These are phyloP conservation scores for Cladosporium velox DNA, from an alignment of 2,329 filamentous ascomycete species.

Conservation along the genomic window DNA sequence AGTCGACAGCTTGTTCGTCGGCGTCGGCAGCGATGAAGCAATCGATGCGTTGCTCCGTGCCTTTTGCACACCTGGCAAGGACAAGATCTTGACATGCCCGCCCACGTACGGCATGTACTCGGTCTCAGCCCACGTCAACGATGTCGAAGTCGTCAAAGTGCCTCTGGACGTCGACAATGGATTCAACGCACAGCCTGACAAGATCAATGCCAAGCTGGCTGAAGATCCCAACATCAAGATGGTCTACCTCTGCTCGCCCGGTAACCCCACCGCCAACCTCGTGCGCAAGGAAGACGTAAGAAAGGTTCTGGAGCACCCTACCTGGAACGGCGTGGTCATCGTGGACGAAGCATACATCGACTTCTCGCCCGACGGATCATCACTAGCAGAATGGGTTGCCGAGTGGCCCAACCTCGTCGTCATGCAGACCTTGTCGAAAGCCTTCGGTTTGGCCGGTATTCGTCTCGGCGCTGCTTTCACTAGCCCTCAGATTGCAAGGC, in stretches of 20 bases:
- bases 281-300: slow-evolving; percentile 75
- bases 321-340: slow-evolving; percentile 92
- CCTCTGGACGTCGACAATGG: slow-evolving; percentile 70
- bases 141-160: slow-evolving; percentile 82
- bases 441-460: slow-evolving; percentile 93
- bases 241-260: slow-evolving; percentile 89
- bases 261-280: slow-evolving; percentile 85
- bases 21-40: slow-evolving; percentile 93
- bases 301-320: slow-evolving; percentile 76
- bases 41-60: slow-evolving; percentile 92
- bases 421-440: slow-evolving; percentile 98
- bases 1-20: slow-evolving; percentile 87
- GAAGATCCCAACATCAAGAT: slow-evolving; percentile 73
- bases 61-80: slow-evolving; percentile 84
- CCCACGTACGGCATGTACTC: slow-evolving; percentile 99
- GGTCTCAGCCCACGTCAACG: slow-evolving; percentile 92
- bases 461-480: slow-evolving; percentile 85
- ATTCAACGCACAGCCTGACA: slow-evolving; percentile 73
- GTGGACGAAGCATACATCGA: slow-evolving; percentile 97
- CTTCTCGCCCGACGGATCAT: slow-evolving; percentile 77
- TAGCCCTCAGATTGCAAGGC: slow-evolving; percentile 68
- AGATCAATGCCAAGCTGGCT: slow-evolving; percentile 67
- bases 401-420: slow-evolving; percentile 96
- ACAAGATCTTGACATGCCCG: slow-evolving; percentile 91
- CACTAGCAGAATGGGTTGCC: slow-evolving; percentile 84